Evolutionary conservation across 2,329 filamentous ascomycete genomes (phyloP).

Genomic region (Hypoxylon sp.): DNA sequence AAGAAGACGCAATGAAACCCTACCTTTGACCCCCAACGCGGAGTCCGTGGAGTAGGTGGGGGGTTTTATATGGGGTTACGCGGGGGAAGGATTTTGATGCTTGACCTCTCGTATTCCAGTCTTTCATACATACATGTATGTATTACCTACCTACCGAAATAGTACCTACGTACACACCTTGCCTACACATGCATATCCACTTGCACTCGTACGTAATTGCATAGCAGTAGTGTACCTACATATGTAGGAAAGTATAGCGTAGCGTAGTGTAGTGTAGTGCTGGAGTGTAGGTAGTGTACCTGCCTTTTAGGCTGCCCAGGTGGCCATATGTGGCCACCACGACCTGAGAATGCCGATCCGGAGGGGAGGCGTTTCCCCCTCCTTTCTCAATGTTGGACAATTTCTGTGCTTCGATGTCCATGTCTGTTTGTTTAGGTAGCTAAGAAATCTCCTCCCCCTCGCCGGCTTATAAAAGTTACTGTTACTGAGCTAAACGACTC

Average conservation of each 20-base stretch:
- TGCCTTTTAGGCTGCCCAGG: neutral
- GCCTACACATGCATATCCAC: too few relatives aligned
- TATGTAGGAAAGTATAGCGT: too few relatives aligned
- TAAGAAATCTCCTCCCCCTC: neutral
- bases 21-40: neutral
- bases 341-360: slow-evolving; percentile 14
- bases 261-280: too few relatives aligned
- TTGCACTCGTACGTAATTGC: too few relatives aligned
- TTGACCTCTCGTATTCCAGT: slow-evolving; percentile 1
- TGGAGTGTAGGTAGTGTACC: neutral
- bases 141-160: too few relatives aligned
- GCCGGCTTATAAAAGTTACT: neutral
- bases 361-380: neutral
- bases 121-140: slow-evolving; percentile 6
- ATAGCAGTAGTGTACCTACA: too few relatives aligned
- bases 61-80: slow-evolving; percentile 3
- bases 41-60: slow-evolving; percentile 9
- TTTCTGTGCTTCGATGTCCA: neutral
- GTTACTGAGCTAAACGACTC: neutral
- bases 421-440: neutral
- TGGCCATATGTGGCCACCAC: slow-evolving; percentile 1
- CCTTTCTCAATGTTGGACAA: slow-evolving; percentile 5
- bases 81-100: slow-evolving; percentile 9
- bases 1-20: neutral
- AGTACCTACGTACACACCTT: too few relatives aligned